phyloP scores from a whole-genome alignment of 148 eudicot genomes.

The Silene conica region DNA sequence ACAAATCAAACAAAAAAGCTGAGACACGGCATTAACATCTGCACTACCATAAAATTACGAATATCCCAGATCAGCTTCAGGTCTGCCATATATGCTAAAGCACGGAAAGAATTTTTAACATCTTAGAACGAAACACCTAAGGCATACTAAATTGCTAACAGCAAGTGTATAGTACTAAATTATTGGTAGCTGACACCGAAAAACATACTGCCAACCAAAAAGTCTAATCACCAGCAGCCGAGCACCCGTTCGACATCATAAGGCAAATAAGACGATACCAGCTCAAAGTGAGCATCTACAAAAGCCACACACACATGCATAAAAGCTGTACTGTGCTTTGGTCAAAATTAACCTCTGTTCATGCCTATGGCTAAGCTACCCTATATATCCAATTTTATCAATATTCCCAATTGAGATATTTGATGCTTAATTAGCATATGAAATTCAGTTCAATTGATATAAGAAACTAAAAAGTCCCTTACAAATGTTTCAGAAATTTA shows the following conservation, averaged over 20 bases:
- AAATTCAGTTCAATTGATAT: too few species aligned
- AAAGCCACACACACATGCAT: slow-evolving; percentile 2
- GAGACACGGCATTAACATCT: not conserved
- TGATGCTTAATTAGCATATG: too few species aligned
- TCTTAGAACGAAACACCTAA: not conserved
- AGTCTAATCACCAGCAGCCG: not conserved
- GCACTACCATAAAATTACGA: not conserved
- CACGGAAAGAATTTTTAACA: too few species aligned
- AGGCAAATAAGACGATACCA: not conserved
- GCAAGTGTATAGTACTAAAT: not conserved
- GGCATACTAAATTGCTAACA: not conserved
- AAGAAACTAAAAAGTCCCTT: too few species aligned
- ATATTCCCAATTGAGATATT: too few species aligned
- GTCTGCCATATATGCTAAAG: not conserved
- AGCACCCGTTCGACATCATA: not conserved
- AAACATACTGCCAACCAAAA: not conserved
- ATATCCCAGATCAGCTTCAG: not conserved
- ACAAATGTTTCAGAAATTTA: too few species aligned
- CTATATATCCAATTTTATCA: slow-evolving; percentile 17
- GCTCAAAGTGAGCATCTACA: slow-evolving; percentile 11
- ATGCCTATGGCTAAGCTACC: slow-evolving; percentile 5
- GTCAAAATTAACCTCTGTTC: slow-evolving; percentile 23
- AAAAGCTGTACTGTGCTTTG: slow-evolving; percentile 14
- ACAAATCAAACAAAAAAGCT: not conserved
- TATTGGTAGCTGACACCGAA: not conserved